These are phyloP conservation scores for Zygosaccharomyces pseudorouxii DNA, from an alignment of 805 yeast species.

Conservation along the genomic window DNA sequence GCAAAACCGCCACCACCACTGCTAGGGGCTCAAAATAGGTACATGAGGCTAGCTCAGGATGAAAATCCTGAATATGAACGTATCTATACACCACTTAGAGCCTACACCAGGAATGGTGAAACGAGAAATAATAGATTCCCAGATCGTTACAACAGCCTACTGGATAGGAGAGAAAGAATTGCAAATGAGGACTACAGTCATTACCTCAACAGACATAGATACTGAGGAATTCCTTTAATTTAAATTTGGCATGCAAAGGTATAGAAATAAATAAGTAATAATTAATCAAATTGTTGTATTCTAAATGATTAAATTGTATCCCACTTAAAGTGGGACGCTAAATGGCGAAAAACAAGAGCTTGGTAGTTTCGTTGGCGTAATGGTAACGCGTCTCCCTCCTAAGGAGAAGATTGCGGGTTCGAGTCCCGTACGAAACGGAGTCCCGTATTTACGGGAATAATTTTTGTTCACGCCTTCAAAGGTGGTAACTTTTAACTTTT, in stretches of 20 bases:
- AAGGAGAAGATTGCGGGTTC: conserved; percentile 67
- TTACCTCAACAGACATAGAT: conserved; percentile 4
- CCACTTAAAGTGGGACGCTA: too few relatives aligned
- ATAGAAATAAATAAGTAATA: not conserved
- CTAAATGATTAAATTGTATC: too few relatives aligned
- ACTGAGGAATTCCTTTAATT: not conserved
- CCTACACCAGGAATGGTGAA: conserved; percentile 6
- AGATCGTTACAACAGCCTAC: conserved; percentile 14
- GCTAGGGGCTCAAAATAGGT: not conserved
- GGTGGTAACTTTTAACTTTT: too few relatives aligned
- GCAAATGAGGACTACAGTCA: conserved; percentile 21
- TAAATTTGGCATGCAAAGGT: not conserved
- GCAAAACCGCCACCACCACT: conserved; percentile 7
- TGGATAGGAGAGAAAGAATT: conserved; percentile 18
- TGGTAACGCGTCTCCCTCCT: conserved; percentile 68
- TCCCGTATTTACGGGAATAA: too few relatives aligned
- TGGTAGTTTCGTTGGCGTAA: conserved; percentile 47
- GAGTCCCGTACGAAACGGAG: conserved; percentile 57
- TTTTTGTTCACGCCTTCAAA: too few relatives aligned
- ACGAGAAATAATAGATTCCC: conserved; percentile 6
- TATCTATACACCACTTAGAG: conserved; percentile 12
- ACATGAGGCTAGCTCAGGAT: not conserved
- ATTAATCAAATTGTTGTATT: not conserved
- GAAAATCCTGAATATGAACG: conserved; percentile 3
- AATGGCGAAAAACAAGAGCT: too few relatives aligned